phyloP scores from a whole-genome alignment of 768 basidiomycete species.

The Tulasnella sp. region DNA sequence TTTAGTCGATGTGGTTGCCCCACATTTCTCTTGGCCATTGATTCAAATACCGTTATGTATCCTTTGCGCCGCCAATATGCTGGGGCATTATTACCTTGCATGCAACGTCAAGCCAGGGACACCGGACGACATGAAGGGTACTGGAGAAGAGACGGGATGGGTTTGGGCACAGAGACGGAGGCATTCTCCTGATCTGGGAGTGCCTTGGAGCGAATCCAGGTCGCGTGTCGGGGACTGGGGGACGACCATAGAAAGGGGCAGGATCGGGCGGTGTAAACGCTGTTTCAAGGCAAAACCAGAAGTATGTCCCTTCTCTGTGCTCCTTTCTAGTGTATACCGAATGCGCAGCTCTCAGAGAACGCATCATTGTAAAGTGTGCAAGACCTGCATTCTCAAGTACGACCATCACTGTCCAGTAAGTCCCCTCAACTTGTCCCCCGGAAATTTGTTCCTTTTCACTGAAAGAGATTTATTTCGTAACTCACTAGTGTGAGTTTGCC shows the following conservation, averaged over 20 bases:
- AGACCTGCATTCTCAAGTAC: constrained; percentile 78
- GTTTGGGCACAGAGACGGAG: constrained; percentile 46
- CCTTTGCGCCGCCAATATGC: constrained; percentile 67
- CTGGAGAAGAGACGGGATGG: constrained; percentile 29
- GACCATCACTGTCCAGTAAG: constrained; percentile 86
- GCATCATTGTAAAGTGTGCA: constrained; percentile 89
- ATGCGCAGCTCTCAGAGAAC: constrained; percentile 46
- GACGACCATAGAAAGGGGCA: constrained; percentile 2
- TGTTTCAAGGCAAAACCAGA: constrained; percentile 66
- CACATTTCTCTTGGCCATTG: constrained; percentile 46
- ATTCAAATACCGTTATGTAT: constrained; percentile 55
- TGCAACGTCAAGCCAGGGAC: constrained; percentile 74
- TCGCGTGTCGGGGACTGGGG: constrained; percentile 11
- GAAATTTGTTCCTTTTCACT: not conserved
- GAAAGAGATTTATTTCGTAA: not conserved
- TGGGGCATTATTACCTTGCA: constrained; percentile 75
- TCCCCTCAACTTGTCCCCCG: constrained; percentile 17
- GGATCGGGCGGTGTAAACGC: constrained; percentile 28
- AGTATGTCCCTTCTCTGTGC: constrained; percentile 34
- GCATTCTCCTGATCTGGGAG: constrained; percentile 28
- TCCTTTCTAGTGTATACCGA: not conserved
- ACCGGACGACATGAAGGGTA: constrained; percentile 37
- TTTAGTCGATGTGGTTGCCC: constrained; percentile 69
- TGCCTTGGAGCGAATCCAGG: constrained; percentile 35
- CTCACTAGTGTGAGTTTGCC: constrained; percentile 21